Conservation (phyloP, 2,329 filamentous ascomycete species). For the Neonectria coccinea region DNA sequence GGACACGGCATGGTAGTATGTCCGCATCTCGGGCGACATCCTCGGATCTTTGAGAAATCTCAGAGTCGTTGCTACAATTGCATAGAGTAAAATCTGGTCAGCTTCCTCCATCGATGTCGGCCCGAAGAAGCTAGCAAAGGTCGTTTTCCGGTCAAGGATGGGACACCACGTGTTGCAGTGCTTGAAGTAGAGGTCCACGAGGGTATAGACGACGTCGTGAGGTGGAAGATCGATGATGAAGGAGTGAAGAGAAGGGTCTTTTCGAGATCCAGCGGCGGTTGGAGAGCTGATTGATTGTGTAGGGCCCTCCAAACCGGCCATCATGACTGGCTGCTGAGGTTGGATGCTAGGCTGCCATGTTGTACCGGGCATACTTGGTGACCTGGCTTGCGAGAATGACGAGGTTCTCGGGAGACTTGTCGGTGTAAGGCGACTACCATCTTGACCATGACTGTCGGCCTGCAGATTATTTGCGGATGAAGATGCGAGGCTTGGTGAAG, state of each 20-base stretch:
- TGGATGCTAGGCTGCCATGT: too few relatives aligned
- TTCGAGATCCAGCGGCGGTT: too few relatives aligned
- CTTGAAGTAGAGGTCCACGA: conserved; percentile 73
- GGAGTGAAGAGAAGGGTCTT: conserved; percentile 43
- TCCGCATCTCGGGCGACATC: conserved; percentile 52
- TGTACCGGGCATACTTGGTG: too few relatives aligned
- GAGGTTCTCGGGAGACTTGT: too few relatives aligned
- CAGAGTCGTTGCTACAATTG: conserved; percentile 58
- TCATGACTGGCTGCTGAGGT: too few relatives aligned
- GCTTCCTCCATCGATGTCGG: conserved; percentile 54
- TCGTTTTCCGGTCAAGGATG: conserved; percentile 58
- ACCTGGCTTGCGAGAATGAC: too few relatives aligned
- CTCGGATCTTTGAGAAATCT: conserved; percentile 56
- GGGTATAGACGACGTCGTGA: conserved; percentile 69
- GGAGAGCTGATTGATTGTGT: too few relatives aligned
- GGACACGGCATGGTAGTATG: conserved; percentile 55
- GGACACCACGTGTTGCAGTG: conserved; percentile 72
- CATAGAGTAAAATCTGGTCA: conserved; percentile 56
- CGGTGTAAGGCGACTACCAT: too few relatives aligned
- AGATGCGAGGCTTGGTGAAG: conserved; percentile 2
- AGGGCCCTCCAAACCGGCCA: too few relatives aligned
- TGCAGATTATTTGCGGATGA: too few relatives aligned
- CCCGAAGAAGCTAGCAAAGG: conserved; percentile 55
- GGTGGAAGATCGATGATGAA: conserved; percentile 65
- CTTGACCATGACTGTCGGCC: too few relatives aligned